Percentiles rank a stretch among this genome's conserved stretches.
These are phyloP conservation scores for Lepidium aucheri DNA, from an alignment of 345 rosid species.

Conservation along the genomic window DNA sequence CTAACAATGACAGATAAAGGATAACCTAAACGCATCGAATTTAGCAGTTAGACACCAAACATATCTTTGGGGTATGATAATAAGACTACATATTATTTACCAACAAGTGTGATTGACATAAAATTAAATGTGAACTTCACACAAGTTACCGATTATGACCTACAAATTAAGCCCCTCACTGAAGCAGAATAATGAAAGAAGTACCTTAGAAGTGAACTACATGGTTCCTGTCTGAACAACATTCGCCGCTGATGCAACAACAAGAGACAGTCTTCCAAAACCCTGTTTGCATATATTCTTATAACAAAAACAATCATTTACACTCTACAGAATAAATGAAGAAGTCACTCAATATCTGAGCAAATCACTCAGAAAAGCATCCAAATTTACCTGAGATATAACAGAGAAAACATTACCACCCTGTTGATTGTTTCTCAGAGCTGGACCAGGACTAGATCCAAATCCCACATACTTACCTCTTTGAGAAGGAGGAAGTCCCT, in stretches of 20 bases:
- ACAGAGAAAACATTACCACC: constrained; percentile 60
- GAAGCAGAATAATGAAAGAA: background rate
- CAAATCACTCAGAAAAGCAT: background rate
- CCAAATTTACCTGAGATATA: constrained; percentile 64
- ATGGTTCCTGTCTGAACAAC: constrained; percentile 82
- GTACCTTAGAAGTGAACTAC: constrained; percentile 71
- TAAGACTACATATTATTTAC: background rate
- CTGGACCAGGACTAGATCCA: constrained; percentile 64
- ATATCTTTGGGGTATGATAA: background rate
- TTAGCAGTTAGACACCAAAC: background rate
- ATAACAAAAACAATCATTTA: background rate
- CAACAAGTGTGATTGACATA: background rate
- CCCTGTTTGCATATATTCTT: constrained; percentile 42
- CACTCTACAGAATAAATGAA: background rate
- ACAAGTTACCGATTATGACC: background rate
- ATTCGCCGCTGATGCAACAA: constrained; percentile 83
- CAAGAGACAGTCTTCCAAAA: constrained; percentile 72
- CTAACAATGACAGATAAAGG: background rate
- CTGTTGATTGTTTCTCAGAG: constrained; percentile 42
- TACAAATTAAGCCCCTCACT: background rate
- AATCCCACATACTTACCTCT: constrained; percentile 97
- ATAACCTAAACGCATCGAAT: background rate
- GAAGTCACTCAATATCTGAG: background rate
- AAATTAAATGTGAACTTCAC: background rate
- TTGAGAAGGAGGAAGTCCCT: constrained; percentile 87